Evolutionary conservation across 176 grass and related monocot genomes (phyloP), one percentile per base, ranked within the genome.

Genomic region (Coix lacrymajobi): DNA sequence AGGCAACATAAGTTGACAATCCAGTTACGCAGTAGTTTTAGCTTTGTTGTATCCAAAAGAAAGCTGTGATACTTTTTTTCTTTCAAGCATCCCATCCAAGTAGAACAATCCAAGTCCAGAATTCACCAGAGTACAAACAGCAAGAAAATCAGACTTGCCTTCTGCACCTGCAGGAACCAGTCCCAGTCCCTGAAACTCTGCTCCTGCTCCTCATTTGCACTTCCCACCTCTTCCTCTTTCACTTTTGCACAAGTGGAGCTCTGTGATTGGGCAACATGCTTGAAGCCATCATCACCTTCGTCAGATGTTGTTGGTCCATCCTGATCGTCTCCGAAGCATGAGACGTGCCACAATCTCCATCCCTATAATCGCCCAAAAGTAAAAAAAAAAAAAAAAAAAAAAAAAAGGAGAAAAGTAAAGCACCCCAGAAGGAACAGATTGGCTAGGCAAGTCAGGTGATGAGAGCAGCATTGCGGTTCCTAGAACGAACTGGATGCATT

Each of bases 321-420:
- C 33, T 89, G 86, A 11, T 84, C 85, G 29, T 88, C 76, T 73
- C 86, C 87, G 66, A 94, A 97, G 85, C 89, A 88, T 1, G 81
- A 92, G 11, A 66, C 29, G 41, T 56, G 85, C 31, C 81, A 67
- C 44, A 75, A 84, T 41, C 83, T 90, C 80, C 87, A 73, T 78
- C 62, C 91, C 94, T 97, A 6, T n/a, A 66, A 16, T 58, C 13
- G 19, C 22, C 60, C 75, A 41, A 38, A 87, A 78, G 15, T 49
- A 36, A 83, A n/a, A n/a, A n/a, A n/a, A n/a, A n/a, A n/a, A n/a
- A n/a, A n/a, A n/a, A n/a, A n/a, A n/a, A n/a, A n/a, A n/a, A n/a
- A n/a, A n/a, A n/a, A n/a, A n/a, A n/a, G n/a, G n/a, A n/a, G n/a
- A n/a, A n/a, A n/a, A n/a, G n/a, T n/a, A n/a, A n/a, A n/a, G n/a